A percentile compares a stretch with the other conserved stretches of the same genome.
These are phyloP conservation scores for Saccharomyces jurei DNA, from an alignment of 805 yeast genomes.

Conservation along the genomic window DNA sequence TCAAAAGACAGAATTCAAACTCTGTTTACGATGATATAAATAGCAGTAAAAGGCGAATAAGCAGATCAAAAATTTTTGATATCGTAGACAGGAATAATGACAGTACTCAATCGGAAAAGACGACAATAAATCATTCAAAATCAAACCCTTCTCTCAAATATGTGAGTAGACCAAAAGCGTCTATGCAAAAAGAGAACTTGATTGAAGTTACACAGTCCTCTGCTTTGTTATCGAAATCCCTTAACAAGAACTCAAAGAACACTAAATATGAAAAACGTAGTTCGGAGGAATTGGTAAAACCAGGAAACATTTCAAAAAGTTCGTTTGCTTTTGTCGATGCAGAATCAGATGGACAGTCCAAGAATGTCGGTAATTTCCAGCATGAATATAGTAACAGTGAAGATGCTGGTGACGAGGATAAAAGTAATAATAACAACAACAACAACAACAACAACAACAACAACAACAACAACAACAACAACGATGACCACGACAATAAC, in stretches of 20 bases:
- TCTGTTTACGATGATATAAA: background rate
- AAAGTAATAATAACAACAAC: conserved; percentile 1
- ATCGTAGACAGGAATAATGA: background rate
- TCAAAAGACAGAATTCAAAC: background rate
- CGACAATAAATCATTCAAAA: background rate
- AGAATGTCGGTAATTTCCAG: background rate
- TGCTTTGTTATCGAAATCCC: background rate
- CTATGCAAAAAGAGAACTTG: background rate
- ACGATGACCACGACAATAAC: conserved; percentile 3
- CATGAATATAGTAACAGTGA: background rate
- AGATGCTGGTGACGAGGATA: conserved; percentile 1
- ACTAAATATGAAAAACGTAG: background rate
- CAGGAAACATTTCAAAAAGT: background rate
- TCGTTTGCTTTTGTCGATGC: background rate
- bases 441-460: conserved; percentile 1
- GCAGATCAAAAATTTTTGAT: background rate
- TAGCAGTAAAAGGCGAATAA: background rate
- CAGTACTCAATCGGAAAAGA: background rate
- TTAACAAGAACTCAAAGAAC: background rate
- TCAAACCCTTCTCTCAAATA: background rate
- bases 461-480: conserved; percentile 1
- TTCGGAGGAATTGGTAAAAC: background rate
- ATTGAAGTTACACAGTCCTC: background rate
- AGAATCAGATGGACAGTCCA: background rate
- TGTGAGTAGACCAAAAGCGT: background rate